Base-by-base conservation (phyloP, 1,139 yeast genomes). In the Zygosaccharomyces pseudobailii region DNA sequence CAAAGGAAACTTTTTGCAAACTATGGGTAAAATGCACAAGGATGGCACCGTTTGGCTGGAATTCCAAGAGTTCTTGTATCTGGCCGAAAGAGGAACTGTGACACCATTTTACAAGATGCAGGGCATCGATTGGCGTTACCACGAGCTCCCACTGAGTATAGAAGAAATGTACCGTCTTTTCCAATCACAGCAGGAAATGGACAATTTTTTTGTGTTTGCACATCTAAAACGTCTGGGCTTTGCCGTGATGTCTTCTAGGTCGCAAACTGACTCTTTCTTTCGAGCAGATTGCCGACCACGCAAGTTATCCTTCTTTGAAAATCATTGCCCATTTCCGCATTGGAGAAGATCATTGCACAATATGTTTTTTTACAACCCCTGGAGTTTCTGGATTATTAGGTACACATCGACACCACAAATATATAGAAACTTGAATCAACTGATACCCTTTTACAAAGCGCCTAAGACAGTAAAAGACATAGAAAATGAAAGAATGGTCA, bases 1-100 rank as follows among this genome's bases (percentile, higher is more conserved):
- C 0, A 76, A 75, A 49, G 97, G 97, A 0, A 80, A 81, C 31
- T 87, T 80, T 60, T 77, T 88, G 57, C 80, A 80, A 52, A 84
- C 87, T 25, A 75, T 87, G 69, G 97, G 97, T 0, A 68, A 60
- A 33, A 74, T 84, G 0, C 82, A 77, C 50, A 63, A 67, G 7
- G 55, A 68, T 1, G 79, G 79, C 2, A 67, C 67, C 23, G 71
- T 76, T 21, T 73, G 78, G 72, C 69, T 90, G 36, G 70, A 69
- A 20, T 76, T 80, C 8, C 80, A 87, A 49, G 97, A 90, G 58
- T 75, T 83, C 4, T 69, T 88, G 0, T 90, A 89, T 63, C 70
- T 90, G 47, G 78, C 83, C 2, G 96, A 90, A 64, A 73, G 97
- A 61, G 97, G 97, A 0, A 78, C 88, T 2, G 71, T 88, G 63